Base-by-base conservation (phyloP, 2,329 filamentous ascomycete genomes). In the Ceratocystis alfenasii region DNA sequence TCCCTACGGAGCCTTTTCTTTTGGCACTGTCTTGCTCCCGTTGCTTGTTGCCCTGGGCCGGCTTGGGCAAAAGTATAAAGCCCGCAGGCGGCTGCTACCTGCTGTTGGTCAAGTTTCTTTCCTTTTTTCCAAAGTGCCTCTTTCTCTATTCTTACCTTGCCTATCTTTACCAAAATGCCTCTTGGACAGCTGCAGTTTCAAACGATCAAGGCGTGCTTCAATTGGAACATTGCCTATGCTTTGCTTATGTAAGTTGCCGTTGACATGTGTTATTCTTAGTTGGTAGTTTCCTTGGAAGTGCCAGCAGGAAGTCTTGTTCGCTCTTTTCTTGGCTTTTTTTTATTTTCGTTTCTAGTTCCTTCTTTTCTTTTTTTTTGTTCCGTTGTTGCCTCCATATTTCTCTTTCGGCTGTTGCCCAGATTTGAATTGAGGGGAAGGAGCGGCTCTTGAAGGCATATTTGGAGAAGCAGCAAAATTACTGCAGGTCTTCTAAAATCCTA, bases 151-250 rank as follows among this genome's bases (percentile, higher is more conserved):
- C 6, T 33, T 22, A 8, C 30, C 44, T 30, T 41, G 59, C 22
- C 8, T 5, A 41, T 20, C 46, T 7, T 22, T 20, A 44, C 10
- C 44, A 55, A 53, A n/a, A 64, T 55, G 30, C 55, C 46, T 5
- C 33, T 50, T 15, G 61, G 65, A 41, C 45, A 65, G 48, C 63
- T 67, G 48, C 66, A 65, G 60, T 63, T 67, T 17, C 41, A 44
- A 15, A 63, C 57, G 8, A n/a, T 67, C 12, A 53, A 63, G 36
- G 28, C 65, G 33, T 65, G 60, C 60, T 63, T 67, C 50, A 67
- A 67, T 60, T 67, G 66, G 66, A 63, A 65, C 65, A 44, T 67
- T 15, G 66, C 63, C 64, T 67, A 67, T 67, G 63, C 66, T 7
- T 48, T 67, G n/a, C 60, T 67, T 20, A 65, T 67, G 66, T 67